Base-by-base conservation (phyloP, 2,329 filamentous ascomycete genomes). In the Scleromitrula shiraiana region DNA sequence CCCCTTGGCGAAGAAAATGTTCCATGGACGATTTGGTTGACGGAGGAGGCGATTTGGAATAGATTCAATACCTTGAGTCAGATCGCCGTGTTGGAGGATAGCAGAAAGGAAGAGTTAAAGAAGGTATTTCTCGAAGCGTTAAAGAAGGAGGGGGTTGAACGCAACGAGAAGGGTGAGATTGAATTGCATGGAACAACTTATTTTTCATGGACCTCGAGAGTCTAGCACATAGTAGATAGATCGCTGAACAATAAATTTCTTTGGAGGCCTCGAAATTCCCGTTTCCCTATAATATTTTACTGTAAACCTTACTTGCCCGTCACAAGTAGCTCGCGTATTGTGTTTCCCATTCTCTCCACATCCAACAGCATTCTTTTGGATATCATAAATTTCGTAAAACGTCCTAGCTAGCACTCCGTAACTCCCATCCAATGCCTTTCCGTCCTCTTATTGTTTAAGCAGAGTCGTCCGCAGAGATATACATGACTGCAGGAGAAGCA, bases 41-140 rank as follows among this genome's bases (percentile, higher is more conserved):
- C 64, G 23, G 72, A 74, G 50, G 75, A 85, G 41, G 74, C 70
- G 46, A 65, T 87, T 41, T 85, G 81, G 78, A 71, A 75, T 45
- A 72, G 85, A 29, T 72, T 82, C 50, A 70, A 70, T 40, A 88
- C 83, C 10, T 66, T 88, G 49, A 85, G 81, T 58, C 82, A 87
- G 60, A 75, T 88, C 52, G 75, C 78, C 4, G 70, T 81, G 44
- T 65, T 85, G 10, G 37, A 63, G 39, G 76, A 71, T 1, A 67
- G 73, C 45, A 68, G 72, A 37, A 71, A 70, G 56, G 69, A 67
- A 47, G 65, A 68, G 35, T 74, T 77, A 38, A 68, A 70, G 49
- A 68, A 67, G 36, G 65, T 67, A 50, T 74, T 82, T 52, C 74
- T 80, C 43, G 70, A 76, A 46, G 73, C 74, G 7, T 53, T 87